Percentiles rank a stretch among this genome's conserved stretches.
phyloP scores from a whole-genome alignment of 306 rosid genomes.

The Fragaria iinumae region DNA sequence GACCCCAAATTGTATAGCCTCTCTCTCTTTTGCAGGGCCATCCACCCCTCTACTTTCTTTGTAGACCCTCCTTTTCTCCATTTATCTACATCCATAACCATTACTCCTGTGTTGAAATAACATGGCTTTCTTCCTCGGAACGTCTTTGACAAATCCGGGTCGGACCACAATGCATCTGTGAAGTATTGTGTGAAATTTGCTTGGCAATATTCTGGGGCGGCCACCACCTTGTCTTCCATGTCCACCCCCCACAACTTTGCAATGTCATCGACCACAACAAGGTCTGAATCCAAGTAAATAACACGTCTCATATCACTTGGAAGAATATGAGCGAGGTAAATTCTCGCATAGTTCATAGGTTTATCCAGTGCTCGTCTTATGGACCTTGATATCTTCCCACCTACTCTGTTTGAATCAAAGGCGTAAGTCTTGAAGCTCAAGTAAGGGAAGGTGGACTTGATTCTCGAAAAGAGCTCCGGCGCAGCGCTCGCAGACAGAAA shows the following conservation, averaged over 20 bases:
- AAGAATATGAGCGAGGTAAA: conserved; percentile 54
- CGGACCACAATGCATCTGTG: conserved; percentile 49
- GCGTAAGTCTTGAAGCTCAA: conserved; percentile 44
- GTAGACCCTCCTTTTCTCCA: conserved; percentile 59
- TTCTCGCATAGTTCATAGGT: conserved; percentile 62
- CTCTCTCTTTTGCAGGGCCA: conserved; percentile 53
- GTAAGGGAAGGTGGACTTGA: conserved; percentile 59
- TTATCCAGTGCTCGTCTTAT: conserved; percentile 64
- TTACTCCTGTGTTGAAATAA: conserved; percentile 70
- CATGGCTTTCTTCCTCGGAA: conserved; percentile 56
- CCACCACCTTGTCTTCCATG: conserved; percentile 58
- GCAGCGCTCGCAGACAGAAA: conserved; percentile 39
- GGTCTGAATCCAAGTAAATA: conserved; percentile 61
- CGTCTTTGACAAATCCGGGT: conserved; percentile 27
- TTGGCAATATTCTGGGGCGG: conserved; percentile 67
- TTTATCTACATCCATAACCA: conserved; percentile 65
- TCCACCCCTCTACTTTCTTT: conserved; percentile 60
- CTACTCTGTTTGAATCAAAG: conserved; percentile 43
- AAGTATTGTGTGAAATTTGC: conserved; percentile 57
- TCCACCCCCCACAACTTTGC: conserved; percentile 60
- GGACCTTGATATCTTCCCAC: conserved; percentile 56
- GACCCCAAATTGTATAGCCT: conserved; percentile 67
- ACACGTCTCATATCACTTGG: conserved; percentile 46
- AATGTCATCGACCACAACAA: conserved; percentile 60
- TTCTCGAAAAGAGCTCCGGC: conserved; percentile 41